Conservation (phyloP, 2,329 filamentous ascomycete genomes). For the Fusarium cicatricum region DNA sequence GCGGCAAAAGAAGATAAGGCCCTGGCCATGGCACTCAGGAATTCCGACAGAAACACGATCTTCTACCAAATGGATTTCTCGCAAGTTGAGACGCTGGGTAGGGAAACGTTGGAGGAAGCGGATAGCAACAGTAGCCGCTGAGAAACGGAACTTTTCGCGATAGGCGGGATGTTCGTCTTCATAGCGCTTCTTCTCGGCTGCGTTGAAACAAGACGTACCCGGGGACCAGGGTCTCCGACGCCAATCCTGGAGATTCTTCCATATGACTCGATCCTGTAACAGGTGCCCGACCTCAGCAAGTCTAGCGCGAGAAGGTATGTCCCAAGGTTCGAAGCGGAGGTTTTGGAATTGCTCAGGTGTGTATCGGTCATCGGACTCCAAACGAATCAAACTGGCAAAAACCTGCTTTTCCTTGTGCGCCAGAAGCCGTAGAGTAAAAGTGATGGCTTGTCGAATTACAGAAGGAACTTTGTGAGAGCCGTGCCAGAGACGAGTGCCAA, state of each 20-base stretch:
- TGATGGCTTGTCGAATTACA: neutral
- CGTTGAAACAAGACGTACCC: no score
- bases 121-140: slow-evolving; percentile 1
- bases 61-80: neutral
- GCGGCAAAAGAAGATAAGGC: slow-evolving; percentile 1
- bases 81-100: neutral
- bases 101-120: slow-evolving; percentile 4
- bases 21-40: neutral
- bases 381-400: neutral
- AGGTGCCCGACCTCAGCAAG: neutral
- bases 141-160: slow-evolving; percentile 12
- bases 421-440: neutral
- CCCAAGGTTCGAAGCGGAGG: neutral
- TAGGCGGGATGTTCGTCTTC: no score
- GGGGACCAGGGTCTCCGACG: no score
- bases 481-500: no score
- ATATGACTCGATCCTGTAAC: neutral
- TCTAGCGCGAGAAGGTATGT: neutral
- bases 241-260: neutral
- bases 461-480: no score
- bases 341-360: neutral
- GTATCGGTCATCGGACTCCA: no score
- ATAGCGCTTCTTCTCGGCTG: neutral
- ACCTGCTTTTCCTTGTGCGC: neutral
- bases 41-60: neutral